Percentiles rank a stretch among this genome's conserved stretches.
Conservation (phyloP, 148 eudicot species). For the Suaeda aralocaspica region DNA sequence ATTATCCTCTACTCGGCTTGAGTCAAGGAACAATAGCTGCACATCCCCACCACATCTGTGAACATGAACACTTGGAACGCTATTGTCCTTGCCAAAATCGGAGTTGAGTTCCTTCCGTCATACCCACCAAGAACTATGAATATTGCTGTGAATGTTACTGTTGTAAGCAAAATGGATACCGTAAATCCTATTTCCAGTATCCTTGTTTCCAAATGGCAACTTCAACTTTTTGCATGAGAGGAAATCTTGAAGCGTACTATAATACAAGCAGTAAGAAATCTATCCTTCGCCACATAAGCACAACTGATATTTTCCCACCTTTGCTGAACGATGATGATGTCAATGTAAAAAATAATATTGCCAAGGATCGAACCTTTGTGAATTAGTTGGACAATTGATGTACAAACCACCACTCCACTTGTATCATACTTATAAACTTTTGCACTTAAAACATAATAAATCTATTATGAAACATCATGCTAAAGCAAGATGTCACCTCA, state of each 20-base stretch:
- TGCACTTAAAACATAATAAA: too few species aligned
- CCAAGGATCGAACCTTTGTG: too few species aligned
- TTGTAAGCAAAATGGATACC: not conserved
- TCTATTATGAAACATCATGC: too few species aligned
- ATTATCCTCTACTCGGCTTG: not conserved
- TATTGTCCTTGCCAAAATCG: not conserved
- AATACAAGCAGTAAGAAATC: too few species aligned
- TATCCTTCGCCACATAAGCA: too few species aligned
- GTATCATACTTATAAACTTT: too few species aligned
- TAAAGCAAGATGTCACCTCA: too few species aligned
- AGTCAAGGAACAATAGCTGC: slow-evolving; percentile 5
- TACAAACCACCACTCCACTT: too few species aligned
- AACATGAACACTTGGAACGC: not conserved
- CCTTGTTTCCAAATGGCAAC: not conserved
- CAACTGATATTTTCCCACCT: too few species aligned
- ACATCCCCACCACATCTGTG: not conserved
- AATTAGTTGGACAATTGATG: too few species aligned
- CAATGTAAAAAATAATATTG: too few species aligned
- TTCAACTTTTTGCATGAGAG: not conserved
- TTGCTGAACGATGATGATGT: too few species aligned
- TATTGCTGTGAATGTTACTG: slow-evolving; percentile 7
- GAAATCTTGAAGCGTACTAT: not conserved
- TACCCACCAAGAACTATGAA: slow-evolving; percentile 1
- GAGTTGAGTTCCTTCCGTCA: not conserved
- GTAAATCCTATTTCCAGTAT: not conserved